phyloP scores from a whole-genome alignment of 768 basidiomycete genomes.

The Termitomyces sp. region DNA sequence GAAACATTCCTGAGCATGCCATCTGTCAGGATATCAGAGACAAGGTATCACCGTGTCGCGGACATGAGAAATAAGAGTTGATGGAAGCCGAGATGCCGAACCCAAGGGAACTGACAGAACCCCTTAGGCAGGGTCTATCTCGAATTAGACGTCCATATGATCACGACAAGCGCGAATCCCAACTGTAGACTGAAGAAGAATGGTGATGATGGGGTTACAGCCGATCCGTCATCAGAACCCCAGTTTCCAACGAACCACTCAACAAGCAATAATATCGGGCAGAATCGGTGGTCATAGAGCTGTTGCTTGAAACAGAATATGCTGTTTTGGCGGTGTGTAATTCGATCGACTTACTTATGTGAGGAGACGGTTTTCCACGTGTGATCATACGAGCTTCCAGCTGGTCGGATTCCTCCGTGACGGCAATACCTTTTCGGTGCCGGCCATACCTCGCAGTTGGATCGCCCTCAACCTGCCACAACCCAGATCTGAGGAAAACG shows the following conservation, averaged over 20 bases:
- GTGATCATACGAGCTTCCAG: slow-evolving; percentile 10
- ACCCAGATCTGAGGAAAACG: slow-evolving; percentile 11
- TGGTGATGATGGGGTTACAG: slow-evolving; percentile 9
- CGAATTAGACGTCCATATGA: slow-evolving; percentile 4
- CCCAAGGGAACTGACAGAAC: slow-evolving; percentile 9
- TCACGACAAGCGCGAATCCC: slow-evolving; percentile 12
- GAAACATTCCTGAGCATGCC: neutral
- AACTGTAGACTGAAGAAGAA: slow-evolving; percentile 6
- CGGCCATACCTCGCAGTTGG: slow-evolving; percentile 12
- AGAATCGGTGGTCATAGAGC: slow-evolving; percentile 11
- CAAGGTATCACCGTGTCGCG: slow-evolving; percentile 4
- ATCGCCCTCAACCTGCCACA: slow-evolving; percentile 8
- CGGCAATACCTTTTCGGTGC: slow-evolving; percentile 17
- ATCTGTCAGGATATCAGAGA: slow-evolving; percentile 9
- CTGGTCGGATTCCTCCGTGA: slow-evolving; percentile 11
- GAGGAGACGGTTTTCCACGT: slow-evolving; percentile 14
- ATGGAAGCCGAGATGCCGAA: slow-evolving; percentile 8
- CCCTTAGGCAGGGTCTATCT: slow-evolving; percentile 4
- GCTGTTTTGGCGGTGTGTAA: slow-evolving; percentile 10
- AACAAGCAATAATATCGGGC: slow-evolving; percentile 13
- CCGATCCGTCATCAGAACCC: slow-evolving; percentile 15
- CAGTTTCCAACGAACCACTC: slow-evolving; percentile 16
- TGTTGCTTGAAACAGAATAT: slow-evolving; percentile 15
- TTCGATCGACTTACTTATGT: slow-evolving; percentile 13
- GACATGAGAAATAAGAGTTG: slow-evolving; percentile 6